phyloP scores from a whole-genome alignment of 2,329 filamentous ascomycete genomes.

The Talaromyces funiculosus region DNA sequence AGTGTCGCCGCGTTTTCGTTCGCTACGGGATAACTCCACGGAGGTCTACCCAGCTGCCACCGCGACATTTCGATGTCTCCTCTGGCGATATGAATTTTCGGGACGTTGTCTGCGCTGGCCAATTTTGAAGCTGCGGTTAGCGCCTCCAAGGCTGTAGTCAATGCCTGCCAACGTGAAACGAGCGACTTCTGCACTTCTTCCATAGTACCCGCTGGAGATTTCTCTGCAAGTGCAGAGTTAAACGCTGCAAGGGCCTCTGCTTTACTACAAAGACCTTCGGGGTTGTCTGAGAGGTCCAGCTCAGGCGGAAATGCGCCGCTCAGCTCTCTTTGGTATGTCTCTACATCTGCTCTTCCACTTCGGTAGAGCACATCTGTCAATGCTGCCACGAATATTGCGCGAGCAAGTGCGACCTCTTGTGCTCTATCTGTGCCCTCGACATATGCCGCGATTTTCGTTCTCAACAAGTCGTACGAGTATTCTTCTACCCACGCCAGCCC shows the following conservation, averaged over 20 bases:
- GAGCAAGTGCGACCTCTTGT: conserved; percentile 50
- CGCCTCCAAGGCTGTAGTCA: conserved; percentile 47
- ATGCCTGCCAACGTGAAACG: conserved; percentile 47
- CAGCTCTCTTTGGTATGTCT: conserved; percentile 48
- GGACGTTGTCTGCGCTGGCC: conserved; percentile 44
- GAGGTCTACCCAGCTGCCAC: conserved; percentile 45
- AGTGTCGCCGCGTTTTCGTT: conserved; percentile 43
- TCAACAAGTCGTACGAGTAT: conserved; percentile 48
- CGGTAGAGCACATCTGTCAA: conserved; percentile 55
- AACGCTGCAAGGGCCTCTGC: conserved; percentile 54
- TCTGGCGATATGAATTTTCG: conserved; percentile 50
- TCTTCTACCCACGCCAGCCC: conserved; percentile 55
- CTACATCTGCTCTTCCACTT: conserved; percentile 43
- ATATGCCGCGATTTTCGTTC: conserved; percentile 51
- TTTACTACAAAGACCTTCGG: conserved; percentile 49
- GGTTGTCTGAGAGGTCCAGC: conserved; percentile 39
- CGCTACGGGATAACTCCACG: conserved; percentile 39
- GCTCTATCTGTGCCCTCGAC: conserved; percentile 41
- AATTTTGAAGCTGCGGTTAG: conserved; percentile 50
- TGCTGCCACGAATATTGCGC: conserved; percentile 52
- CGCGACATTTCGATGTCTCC: conserved; percentile 54
- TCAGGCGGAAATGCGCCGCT: conserved; percentile 36
- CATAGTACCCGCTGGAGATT: conserved; percentile 23
- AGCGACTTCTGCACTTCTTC: conserved; percentile 28
- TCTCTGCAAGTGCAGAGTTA: conserved; percentile 43